Conservation (phyloP, 2,329 filamentous ascomycete species). For the Tolypocladium inflatum region DNA sequence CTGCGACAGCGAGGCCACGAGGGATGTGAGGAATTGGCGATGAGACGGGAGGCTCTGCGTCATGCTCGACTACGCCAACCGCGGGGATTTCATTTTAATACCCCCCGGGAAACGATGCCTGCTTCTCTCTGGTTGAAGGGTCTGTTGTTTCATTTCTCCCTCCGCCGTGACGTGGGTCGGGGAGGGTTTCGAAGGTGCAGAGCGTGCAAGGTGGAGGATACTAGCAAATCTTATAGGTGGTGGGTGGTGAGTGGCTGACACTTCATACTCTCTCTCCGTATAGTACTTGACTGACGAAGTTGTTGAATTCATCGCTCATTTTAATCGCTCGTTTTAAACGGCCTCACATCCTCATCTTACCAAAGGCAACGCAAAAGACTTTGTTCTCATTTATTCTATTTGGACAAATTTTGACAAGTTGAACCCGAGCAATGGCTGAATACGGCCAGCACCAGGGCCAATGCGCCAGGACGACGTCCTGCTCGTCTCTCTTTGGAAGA, state of each 20-base stretch:
- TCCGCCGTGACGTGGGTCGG: not conserved
- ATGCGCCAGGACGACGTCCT: not conserved
- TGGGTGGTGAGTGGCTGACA: not conserved
- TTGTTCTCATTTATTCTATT: not conserved
- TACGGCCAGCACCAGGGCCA: not conserved
- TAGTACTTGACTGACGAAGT: not conserved
- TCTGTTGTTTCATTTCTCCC: not conserved
- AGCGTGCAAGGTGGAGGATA: not conserved
- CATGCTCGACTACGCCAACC: not conserved
- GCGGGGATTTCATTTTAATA: not conserved
- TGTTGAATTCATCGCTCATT: not conserved
- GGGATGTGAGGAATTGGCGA: slow-evolving; percentile 36
- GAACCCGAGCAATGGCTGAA: not conserved
- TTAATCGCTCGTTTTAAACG: not conserved
- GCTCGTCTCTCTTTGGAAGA: not conserved
- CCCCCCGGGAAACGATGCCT: not conserved
- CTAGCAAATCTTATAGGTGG: not conserved
- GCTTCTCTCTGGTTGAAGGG: not conserved
- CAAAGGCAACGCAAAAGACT: not conserved
- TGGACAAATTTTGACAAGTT: not conserved
- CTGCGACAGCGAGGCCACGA: slow-evolving; percentile 32
- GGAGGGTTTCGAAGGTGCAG: not conserved
- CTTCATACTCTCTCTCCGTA: not conserved
- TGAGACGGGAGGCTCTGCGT: slow-evolving; percentile 17
- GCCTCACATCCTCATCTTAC: not conserved